phyloP scores from a whole-genome alignment of 345 rosid species.

The Murraya paniculata region DNA sequence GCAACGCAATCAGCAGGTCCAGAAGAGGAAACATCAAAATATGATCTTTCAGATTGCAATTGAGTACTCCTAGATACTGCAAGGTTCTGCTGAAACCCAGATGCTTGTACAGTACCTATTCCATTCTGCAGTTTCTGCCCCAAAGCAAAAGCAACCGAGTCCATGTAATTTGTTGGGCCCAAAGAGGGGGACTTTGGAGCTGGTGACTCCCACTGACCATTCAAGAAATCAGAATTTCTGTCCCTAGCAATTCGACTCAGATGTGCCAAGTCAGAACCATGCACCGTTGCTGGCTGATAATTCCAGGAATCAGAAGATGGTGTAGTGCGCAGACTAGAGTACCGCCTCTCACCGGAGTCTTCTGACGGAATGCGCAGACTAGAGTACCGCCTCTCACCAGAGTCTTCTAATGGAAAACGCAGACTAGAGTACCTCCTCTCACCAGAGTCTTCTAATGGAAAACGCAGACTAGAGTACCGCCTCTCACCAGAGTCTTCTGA shows the following conservation, averaged over 20 bases:
- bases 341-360: constrained; percentile 51
- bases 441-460: constrained; percentile 29
- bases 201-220: constrained; percentile 55
- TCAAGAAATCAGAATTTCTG: constrained; percentile 42
- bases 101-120: constrained; percentile 47
- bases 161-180: constrained; percentile 53
- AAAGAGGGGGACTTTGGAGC: constrained; percentile 44
- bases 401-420: constrained; percentile 32
- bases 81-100: constrained; percentile 63
- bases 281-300: constrained; percentile 76
- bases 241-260: constrained; percentile 53
- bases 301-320: constrained; percentile 63
- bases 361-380: constrained; percentile 50
- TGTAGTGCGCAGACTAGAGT: constrained; percentile 54
- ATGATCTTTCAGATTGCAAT: constrained; percentile 51
- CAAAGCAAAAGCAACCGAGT: constrained; percentile 45
- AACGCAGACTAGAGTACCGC: constrained; percentile 65
- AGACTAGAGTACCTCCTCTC: constrained; percentile 77
- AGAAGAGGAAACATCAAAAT: constrained; percentile 43
- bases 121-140: constrained; percentile 70
- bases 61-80: constrained; percentile 50
- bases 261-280: constrained; percentile 64
- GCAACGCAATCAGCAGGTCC: constrained; percentile 40
- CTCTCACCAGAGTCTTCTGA: constrained; percentile 44
- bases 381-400: constrained; percentile 66